A percentile compares a stretch with the other conserved stretches of the same genome.
phyloP scores from a whole-genome alignment of 73 alveolate species.

The Durusdinium trenchii region DNA sequence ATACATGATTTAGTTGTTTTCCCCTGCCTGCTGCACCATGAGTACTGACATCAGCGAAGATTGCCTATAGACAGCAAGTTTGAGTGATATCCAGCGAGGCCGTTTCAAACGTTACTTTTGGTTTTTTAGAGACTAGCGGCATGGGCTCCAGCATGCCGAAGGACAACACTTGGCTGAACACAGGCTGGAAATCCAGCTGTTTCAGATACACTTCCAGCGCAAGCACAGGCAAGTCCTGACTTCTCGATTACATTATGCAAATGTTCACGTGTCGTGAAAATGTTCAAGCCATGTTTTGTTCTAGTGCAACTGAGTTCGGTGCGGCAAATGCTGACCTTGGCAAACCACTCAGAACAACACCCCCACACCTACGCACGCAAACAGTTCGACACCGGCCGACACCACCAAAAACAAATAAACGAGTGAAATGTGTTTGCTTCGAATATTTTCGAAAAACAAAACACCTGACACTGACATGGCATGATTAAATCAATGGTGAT shows the following conservation, averaged over 20 bases:
- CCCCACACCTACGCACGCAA: no score
- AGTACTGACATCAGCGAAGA: slow-evolving; percentile 63
- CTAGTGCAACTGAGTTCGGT: neutral
- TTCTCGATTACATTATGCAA: neutral
- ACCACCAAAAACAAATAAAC: no score
- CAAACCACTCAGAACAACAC: neutral
- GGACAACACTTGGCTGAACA: slow-evolving; percentile 70
- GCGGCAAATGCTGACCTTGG: slow-evolving; percentile 41
- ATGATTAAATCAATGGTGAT: no score
- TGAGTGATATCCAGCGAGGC: no score
- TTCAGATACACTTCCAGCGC: slow-evolving; percentile 59
- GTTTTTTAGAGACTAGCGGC: neutral
- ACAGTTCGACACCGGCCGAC: no score
- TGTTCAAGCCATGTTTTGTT: neutral
- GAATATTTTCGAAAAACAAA: no score
- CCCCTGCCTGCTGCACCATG: slow-evolving; percentile 76
- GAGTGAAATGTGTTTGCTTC: no score
- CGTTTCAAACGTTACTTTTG: no score
- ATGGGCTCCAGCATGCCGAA: slow-evolving; percentile 94
- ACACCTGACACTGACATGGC: no score
- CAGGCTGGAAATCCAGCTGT: slow-evolving; percentile 61
- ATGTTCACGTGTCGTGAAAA: neutral
- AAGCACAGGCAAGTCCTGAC: slow-evolving; percentile 78
- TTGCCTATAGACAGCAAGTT: no score
- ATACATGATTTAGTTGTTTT: neutral